Percentiles rank a stretch among this genome's conserved stretches.
phyloP scores from a whole-genome alignment of 352 stramenopile genomes.

The Phytophthora hybrid region DNA sequence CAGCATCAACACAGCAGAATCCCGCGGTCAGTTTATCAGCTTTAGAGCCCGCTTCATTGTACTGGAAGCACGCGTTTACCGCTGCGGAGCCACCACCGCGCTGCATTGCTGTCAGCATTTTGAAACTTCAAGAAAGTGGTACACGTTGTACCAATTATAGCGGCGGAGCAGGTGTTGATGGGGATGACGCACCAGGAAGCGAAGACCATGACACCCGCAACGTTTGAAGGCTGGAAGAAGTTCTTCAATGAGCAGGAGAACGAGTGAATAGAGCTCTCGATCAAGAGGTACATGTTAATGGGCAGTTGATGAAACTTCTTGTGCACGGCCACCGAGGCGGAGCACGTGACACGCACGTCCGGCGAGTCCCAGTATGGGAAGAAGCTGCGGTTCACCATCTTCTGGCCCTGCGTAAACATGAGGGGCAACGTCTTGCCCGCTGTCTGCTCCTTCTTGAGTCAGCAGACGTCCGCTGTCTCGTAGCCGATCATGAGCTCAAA shows the following conservation, averaged over 20 bases:
- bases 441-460: conserved; percentile 84
- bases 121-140: conserved; percentile 37
- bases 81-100: conserved; percentile 38
- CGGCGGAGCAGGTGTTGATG: conserved; percentile 4
- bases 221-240: conserved; percentile 19
- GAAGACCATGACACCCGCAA: conserved; percentile 9
- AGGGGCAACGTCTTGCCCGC: conserved; percentile 79
- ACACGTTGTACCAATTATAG: conserved; percentile 10
- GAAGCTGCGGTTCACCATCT: conserved; percentile 87
- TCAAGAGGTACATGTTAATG: conserved; percentile 29
- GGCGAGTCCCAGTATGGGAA: conserved; percentile 94
- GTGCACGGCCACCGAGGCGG: conserved; percentile 92
- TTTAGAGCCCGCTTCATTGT: neutral
- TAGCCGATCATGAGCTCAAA: conserved; percentile 66
- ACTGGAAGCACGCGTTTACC: conserved; percentile 18
- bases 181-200: conserved; percentile 10
- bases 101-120: conserved; percentile 24
- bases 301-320: conserved; percentile 59
- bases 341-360: conserved; percentile 96
- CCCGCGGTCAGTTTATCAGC: neutral
- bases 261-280: conserved; percentile 31
- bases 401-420: conserved; percentile 89
- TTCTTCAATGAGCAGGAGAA: conserved; percentile 28
- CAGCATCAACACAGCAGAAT: neutral
- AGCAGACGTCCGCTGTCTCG: conserved; percentile 77